Evolutionary conservation across 768 basidiomycete species (phyloP).

Genomic region (Daedaleopsis sinensis): DNA sequence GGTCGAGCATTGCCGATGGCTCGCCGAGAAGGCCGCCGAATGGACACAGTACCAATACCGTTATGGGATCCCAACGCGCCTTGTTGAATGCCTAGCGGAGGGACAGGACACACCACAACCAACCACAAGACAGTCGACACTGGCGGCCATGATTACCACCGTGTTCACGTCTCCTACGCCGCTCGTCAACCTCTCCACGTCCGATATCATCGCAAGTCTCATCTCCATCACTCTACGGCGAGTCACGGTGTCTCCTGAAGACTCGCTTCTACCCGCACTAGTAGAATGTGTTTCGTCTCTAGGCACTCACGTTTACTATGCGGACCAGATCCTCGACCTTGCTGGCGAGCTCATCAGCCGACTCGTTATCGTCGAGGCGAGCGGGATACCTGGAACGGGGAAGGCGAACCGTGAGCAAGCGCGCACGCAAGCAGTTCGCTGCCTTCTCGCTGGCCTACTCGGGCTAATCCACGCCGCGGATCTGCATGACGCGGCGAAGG

Average conservation of each 20-base stretch:
- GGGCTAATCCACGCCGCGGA: constrained; percentile 72
- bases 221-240: constrained; percentile 74
- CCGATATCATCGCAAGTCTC: constrained; percentile 83
- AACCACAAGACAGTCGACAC: constrained; percentile 55
- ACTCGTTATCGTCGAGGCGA: constrained; percentile 69
- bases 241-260: constrained; percentile 60
- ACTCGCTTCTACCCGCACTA: constrained; percentile 64
- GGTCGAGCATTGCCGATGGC: constrained; percentile 78
- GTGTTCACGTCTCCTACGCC: constrained; percentile 84
- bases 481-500: constrained; percentile 41
- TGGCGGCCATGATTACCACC: constrained; percentile 78
- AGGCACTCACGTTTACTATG: constrained; percentile 92
- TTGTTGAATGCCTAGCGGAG: constrained; percentile 76
- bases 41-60: constrained; percentile 95
- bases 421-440: constrained; percentile 69
- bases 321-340: constrained; percentile 94
- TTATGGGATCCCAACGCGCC: constrained; percentile 82
- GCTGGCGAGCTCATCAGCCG: constrained; percentile 81
- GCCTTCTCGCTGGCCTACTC: constrained; percentile 66
- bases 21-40: constrained; percentile 74
- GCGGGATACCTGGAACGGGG: constrained; percentile 51
- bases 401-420: constrained; percentile 42
- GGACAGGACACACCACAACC: constrained; percentile 55
- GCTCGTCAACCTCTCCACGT: constrained; percentile 87
- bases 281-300: constrained; percentile 82